These are phyloP conservation scores for Fusarium tanahbumbuense DNA, from an alignment of 2,329 filamentous ascomycete species.

Conservation along the genomic window DNA sequence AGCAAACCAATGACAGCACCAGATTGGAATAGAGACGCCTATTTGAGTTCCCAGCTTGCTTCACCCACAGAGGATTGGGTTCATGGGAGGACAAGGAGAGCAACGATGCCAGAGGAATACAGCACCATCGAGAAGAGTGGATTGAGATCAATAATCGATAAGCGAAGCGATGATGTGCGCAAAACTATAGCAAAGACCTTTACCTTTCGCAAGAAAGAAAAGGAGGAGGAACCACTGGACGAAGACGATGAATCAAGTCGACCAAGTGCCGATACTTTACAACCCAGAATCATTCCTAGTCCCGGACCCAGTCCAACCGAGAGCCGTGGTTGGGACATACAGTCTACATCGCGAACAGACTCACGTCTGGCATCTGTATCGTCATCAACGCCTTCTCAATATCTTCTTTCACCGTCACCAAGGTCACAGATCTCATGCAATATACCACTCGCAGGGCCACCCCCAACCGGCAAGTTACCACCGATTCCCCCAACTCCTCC, in stretches of 20 bases:
- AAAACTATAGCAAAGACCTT: conserved; percentile 66
- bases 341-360: conserved; percentile 19
- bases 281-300: conserved; percentile 25
- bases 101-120: conserved; percentile 59
- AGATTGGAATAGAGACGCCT: conserved; percentile 36
- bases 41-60: conserved; percentile 46
- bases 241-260: conserved; percentile 35
- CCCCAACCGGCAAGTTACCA: conserved; percentile 58
- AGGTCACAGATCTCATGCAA: conserved; percentile 37
- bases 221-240: conserved; percentile 47
- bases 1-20: conserved; percentile 26
- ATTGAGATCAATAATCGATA: conserved; percentile 64
- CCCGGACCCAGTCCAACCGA: conserved; percentile 19
- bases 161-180: conserved; percentile 66
- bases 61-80: conserved; percentile 54
- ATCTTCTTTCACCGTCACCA: conserved; percentile 32
- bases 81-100: conserved; percentile 57
- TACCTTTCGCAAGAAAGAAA: conserved; percentile 62
- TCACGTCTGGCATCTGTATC: conserved; percentile 19
- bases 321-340: conserved; percentile 20
- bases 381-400: conserved; percentile 32
- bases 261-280: conserved; percentile 39
- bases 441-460: conserved; percentile 48
- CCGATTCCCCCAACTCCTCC: conserved; percentile 51
- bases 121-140: conserved; percentile 67